Evolutionary conservation across 208 protist species (phyloP).

Genomic region (Acanthamoeba royreba): DNA sequence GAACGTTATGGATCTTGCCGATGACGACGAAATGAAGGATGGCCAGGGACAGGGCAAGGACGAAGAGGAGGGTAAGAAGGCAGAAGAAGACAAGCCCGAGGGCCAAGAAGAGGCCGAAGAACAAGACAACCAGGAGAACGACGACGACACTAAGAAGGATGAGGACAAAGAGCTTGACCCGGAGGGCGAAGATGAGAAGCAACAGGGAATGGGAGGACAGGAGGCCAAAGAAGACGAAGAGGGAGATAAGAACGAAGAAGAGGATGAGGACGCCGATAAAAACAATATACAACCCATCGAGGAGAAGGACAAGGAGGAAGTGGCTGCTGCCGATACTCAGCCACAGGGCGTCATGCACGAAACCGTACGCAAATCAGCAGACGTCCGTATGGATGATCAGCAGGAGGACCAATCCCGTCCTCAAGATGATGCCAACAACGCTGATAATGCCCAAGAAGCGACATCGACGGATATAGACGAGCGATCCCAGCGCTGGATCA

Average conservation of each 20-base stretch:
- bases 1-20: slow-evolving; percentile 53
- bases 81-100: slow-evolving; percentile 57
- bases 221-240: neutral
- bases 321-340: neutral
- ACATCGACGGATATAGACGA: neutral
- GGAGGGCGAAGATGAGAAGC: neutral
- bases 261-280: neutral
- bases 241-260: slow-evolving; percentile 3
- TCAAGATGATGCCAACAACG: neutral
- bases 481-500: slow-evolving; percentile 10
- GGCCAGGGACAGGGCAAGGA: slow-evolving; percentile 45
- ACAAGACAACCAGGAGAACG: slow-evolving; percentile 48
- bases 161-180: slow-evolving; percentile 14
- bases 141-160: slow-evolving; percentile 57
- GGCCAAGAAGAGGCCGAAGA: slow-evolving; percentile 57
- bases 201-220: neutral
- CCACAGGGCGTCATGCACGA: slow-evolving; percentile 15
- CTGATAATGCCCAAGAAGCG: neutral
- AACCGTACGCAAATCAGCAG: neutral
- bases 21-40: slow-evolving; percentile 63
- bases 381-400: slow-evolving; percentile 11
- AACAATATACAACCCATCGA: neutral
- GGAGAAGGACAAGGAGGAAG: slow-evolving; percentile 47
- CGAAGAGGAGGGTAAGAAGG: neutral
- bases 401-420: slow-evolving; percentile 18